Evolutionary conservation across 2,329 filamentous ascomycete species (phyloP).

Genomic region (Clonostachys rosea): DNA sequence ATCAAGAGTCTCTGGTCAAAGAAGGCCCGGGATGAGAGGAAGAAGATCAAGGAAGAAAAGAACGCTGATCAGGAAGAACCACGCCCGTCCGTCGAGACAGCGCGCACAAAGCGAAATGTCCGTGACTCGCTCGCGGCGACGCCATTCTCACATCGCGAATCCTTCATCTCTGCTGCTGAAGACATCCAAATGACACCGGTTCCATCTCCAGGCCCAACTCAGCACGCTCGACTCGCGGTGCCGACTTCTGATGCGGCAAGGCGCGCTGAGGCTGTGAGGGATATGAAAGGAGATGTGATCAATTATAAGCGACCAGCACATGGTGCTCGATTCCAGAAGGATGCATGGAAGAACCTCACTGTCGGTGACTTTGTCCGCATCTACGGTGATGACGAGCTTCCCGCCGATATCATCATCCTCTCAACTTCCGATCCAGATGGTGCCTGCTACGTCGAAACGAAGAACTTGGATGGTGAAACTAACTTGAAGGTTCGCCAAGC

Average conservation of each 20-base stretch:
- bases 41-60: constrained; percentile 7
- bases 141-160: constrained; percentile 46
- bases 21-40: constrained; percentile 45
- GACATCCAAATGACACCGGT: constrained; percentile 97
- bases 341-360: constrained; percentile 91
- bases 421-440: constrained; percentile 93
- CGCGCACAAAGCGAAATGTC: constrained; percentile 22
- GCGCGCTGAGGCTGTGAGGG: constrained; percentile 30
- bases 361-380: constrained; percentile 96
- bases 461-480: constrained; percentile 96
- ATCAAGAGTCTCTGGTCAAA: constrained; percentile 44
- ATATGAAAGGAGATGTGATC: constrained; percentile 57
- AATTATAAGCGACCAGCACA: constrained; percentile 62
- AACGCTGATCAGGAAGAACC: constrained; percentile 38
- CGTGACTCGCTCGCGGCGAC: constrained; percentile 36
- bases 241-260: constrained; percentile 25
- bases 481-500: constrained; percentile 94
- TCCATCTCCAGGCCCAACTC: constrained; percentile 65
- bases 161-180: constrained; percentile 51
- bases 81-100: constrained; percentile 50
- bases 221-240: constrained; percentile 28
- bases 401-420: constrained; percentile 87
- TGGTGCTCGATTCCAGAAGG: constrained; percentile 83
- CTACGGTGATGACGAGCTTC: constrained; percentile 93
- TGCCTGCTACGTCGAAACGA: constrained; percentile 95